A percentile compares a stretch with the other conserved stretches of the same genome.
These are phyloP conservation scores for Ramaria rubella DNA, from an alignment of 768 basidiomycete species.

Conservation along the genomic window DNA sequence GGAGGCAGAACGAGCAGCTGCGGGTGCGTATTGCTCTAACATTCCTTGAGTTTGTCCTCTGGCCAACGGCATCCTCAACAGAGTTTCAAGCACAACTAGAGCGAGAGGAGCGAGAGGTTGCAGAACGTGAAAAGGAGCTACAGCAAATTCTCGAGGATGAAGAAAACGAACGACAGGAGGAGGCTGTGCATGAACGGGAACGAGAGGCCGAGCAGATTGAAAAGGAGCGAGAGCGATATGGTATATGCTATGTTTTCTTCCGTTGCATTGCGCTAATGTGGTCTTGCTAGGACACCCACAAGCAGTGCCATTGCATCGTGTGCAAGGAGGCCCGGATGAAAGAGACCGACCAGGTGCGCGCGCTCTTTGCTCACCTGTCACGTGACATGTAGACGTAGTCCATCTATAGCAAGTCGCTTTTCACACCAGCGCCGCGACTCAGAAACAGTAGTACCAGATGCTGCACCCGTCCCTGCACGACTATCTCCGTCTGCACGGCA, in stretches of 20 bases:
- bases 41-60: neutral
- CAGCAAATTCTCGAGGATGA: constrained; percentile 47
- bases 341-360: neutral
- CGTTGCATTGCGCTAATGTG: neutral
- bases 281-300: neutral
- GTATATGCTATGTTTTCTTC: neutral
- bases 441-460: constrained; percentile 40
- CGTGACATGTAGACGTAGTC: constrained; percentile 10
- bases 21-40: neutral
- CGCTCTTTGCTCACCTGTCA: neutral
- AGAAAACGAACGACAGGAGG: constrained; percentile 34
- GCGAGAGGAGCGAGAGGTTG: neutral
- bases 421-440: constrained; percentile 67
- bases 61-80: neutral
- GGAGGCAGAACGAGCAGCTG: constrained; percentile 6
- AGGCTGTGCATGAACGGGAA: constrained; percentile 24
- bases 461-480: constrained; percentile 18
- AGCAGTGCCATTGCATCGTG: neutral
- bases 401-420: constrained; percentile 27
- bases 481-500: constrained; percentile 27
- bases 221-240: constrained; percentile 8
- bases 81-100: constrained; percentile 4
- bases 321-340: neutral
- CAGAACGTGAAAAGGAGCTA: constrained; percentile 16
- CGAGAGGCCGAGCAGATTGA: constrained; percentile 27